Evolutionary conservation across 1,284 basidiomycete genomes (phyloP), one percentile per base, ranked within the genome.

Genomic region (Athelia sp.): DNA sequence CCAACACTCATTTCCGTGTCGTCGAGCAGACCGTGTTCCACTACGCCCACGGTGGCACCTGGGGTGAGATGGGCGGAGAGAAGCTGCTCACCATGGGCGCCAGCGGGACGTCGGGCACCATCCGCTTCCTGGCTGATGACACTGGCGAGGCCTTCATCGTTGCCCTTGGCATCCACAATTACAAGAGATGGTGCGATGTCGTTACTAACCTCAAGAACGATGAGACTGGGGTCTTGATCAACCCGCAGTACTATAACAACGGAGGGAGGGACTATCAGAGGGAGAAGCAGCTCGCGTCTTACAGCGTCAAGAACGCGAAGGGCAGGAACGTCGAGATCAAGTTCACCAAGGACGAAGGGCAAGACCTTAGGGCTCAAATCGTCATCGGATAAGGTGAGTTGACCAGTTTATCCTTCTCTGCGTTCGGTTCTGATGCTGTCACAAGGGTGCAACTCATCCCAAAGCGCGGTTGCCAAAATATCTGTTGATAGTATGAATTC

Each of bases 101-200:
- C 1, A 71, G 67, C 48, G 72, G 69, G 19, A 71, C 68, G 0
- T 73, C 65, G 18, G 70, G 72, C 9, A 56, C 60, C 9, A 43
- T 74, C 15, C 69, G 67, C 50, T 64, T 74, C 56, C 64, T 74
- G 56, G 18, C 49, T 23, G 51, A 56, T n/a, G 56, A 62, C 40
- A 53, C 47, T 11, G 59, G 60, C 51, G 69, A 70, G 34, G 52
- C 44, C 17, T 65, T 69, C 58, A 49, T 67, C 46, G 52, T 69
- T 49, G 59, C 62, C 9, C 18, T 73, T 18, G 73, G 73, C 1
- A 62, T 74, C 19, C 68, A 75, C 61, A 68, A 70, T 61, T 64
- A 65, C 56, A 62, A 61, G 52, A 58, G 64, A 18, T 73, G 73
- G 71, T 56, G 63, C 50, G 71, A 72, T 52, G 58, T 71, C 47